Conservation (phyloP, 768 basidiomycete genomes). For the Heimioporus sp. region DNA sequence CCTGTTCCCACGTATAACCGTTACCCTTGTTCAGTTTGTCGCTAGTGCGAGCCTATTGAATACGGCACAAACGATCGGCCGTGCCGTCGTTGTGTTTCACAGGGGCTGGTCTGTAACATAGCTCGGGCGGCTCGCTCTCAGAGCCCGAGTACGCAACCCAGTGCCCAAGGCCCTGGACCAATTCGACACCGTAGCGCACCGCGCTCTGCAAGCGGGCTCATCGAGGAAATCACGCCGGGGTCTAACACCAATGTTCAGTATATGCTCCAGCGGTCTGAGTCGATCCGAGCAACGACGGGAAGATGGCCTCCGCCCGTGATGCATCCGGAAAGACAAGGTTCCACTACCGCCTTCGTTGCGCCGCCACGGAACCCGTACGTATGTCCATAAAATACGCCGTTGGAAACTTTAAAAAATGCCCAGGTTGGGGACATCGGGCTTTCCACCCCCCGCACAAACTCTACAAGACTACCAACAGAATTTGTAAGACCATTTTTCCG, state of each 20-base stretch:
- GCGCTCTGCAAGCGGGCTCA: conserved; percentile 5
- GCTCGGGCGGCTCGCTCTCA: conserved; percentile 14
- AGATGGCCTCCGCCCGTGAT: background rate
- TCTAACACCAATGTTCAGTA: conserved; percentile 1
- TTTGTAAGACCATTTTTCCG: conserved; percentile 12
- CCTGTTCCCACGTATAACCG: background rate
- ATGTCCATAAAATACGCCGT: background rate
- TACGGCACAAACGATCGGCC: conserved; percentile 16
- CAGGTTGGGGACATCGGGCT: conserved; percentile 7
- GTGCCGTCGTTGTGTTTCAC: conserved; percentile 21
- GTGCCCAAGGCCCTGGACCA: conserved; percentile 9
- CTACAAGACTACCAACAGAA: conserved; percentile 6
- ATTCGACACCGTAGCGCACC: background rate
- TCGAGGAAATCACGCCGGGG: conserved; percentile 5
- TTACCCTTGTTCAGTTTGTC: conserved; percentile 2
- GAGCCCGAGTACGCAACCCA: conserved; percentile 17
- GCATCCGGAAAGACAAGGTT: conserved; percentile 4
- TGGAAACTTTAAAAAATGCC: background rate
- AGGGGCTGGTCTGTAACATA: conserved; percentile 12
- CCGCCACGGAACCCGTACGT: conserved; percentile 13
- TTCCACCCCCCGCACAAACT: background rate
- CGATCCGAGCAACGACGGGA: conserved; percentile 1
- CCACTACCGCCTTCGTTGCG: background rate
- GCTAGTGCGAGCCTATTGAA: conserved; percentile 17
- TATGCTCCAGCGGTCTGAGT: conserved; percentile 5